These are phyloP conservation scores for Tetradesmus lagerheimii DNA, from an alignment of 139 green algal species.

Conservation along the genomic window DNA sequence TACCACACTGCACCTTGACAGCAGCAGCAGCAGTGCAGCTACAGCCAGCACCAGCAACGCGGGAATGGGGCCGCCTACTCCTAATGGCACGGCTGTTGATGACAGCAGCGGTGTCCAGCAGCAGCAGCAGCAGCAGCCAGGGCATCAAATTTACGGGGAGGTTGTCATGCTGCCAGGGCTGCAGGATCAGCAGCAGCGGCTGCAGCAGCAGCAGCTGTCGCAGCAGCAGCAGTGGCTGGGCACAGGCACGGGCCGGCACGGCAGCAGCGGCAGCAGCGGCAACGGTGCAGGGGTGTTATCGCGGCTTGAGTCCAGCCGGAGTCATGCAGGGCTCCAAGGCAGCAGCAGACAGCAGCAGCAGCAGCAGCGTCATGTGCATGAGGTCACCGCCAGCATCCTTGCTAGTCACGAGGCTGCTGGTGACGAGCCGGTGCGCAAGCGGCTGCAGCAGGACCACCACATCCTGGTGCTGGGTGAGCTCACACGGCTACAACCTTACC, in stretches of 20 bases:
- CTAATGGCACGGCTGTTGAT: background rate
- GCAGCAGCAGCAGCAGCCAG: slow-evolving; percentile 18
- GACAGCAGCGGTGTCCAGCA: background rate
- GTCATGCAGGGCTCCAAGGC: background rate
- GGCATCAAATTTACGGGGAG: background rate
- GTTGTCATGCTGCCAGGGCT: background rate
- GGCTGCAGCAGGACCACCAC: slow-evolving; percentile 37
- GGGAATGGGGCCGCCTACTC: background rate
- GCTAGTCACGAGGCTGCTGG: background rate
- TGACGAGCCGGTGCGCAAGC: background rate
- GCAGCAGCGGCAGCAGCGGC: slow-evolving; percentile 43
- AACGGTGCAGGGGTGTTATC: slow-evolving; percentile 6
- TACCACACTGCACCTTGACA: background rate
- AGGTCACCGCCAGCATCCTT: background rate
- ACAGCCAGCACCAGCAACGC: slow-evolving; percentile 11
- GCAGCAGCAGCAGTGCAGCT: slow-evolving; percentile 8
- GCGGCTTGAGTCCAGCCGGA: background rate
- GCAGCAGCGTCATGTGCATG: background rate
- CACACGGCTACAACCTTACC: too few relatives aligned
- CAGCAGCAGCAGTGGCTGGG: slow-evolving; percentile 13
- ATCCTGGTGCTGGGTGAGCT: slow-evolving; percentile 59
- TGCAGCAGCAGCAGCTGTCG: background rate
- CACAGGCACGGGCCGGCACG: background rate
- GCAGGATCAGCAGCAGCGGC: background rate
- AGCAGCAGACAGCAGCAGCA: background rate